Conservation (phyloP, 2,329 filamentous ascomycete species). For the Sodiomyces alkalinus region DNA sequence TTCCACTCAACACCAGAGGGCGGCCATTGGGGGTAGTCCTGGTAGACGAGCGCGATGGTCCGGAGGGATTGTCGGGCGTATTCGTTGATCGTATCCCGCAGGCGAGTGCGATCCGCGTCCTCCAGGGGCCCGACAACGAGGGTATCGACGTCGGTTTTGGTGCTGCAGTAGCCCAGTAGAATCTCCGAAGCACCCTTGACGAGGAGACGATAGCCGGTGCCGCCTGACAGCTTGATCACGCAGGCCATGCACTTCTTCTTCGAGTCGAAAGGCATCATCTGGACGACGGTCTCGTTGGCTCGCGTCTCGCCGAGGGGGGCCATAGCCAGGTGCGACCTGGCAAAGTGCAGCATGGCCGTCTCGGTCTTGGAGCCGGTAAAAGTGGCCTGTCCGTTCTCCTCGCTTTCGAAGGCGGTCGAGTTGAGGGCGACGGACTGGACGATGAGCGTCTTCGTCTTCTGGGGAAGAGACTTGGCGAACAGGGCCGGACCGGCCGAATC, state of each 20-base stretch:
- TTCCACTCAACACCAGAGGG: slow-evolving; percentile 48
- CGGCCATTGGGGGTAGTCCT: slow-evolving; percentile 57
- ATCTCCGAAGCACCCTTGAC: slow-evolving; percentile 45
- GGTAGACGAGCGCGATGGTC: slow-evolving; percentile 61
- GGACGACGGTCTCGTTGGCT: slow-evolving; percentile 27
- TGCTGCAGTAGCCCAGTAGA: slow-evolving; percentile 28
- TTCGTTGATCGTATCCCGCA: slow-evolving; percentile 38
- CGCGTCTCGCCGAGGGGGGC: slow-evolving; percentile 28
- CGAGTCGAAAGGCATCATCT: slow-evolving; percentile 40
- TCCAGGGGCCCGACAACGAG: slow-evolving; percentile 38
- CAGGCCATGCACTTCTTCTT: slow-evolving; percentile 40
- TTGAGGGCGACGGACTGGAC: slow-evolving; percentile 36
- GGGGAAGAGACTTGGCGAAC: slow-evolving; percentile 10
- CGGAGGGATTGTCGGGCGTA: slow-evolving; percentile 54
- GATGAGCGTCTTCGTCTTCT: slow-evolving; percentile 17
- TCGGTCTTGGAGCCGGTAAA: slow-evolving; percentile 44
- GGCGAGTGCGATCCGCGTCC: slow-evolving; percentile 26
- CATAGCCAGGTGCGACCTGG: slow-evolving; percentile 33
- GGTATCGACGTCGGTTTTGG: slow-evolving; percentile 23
- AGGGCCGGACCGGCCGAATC: slow-evolving; percentile 9
- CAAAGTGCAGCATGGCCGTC: slow-evolving; percentile 35
- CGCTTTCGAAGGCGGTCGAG: slow-evolving; percentile 40
- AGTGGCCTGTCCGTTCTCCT: slow-evolving; percentile 24
- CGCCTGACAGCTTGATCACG: slow-evolving; percentile 29
- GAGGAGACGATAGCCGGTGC: slow-evolving; percentile 29